These are phyloP conservation scores for Pseudogymnoascus sp. DNA, from an alignment of 2,329 filamentous ascomycete species.

Conservation along the genomic window DNA sequence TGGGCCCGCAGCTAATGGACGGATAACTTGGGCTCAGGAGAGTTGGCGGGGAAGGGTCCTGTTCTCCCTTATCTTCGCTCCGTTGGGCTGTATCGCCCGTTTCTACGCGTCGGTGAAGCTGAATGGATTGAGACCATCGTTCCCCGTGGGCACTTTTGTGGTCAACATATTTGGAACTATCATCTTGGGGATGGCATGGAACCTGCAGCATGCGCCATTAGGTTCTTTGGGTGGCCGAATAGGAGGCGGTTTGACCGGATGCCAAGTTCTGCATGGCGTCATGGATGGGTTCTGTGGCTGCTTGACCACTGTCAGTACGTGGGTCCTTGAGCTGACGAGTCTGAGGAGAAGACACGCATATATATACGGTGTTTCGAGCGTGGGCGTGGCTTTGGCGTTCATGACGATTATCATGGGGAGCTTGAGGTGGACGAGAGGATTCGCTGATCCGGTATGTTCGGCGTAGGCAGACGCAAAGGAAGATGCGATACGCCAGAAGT, in stretches of 20 bases:
- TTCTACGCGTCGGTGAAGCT: constrained; percentile 66
- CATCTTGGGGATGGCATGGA: constrained; percentile 68
- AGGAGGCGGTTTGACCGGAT: constrained; percentile 47
- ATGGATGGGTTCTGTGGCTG: constrained; percentile 63
- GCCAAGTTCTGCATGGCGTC: constrained; percentile 59
- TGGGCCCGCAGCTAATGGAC: constrained; percentile 5
- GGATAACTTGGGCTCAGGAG: constrained; percentile 29
- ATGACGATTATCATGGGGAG: constrained; percentile 69
- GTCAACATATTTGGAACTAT: constrained; percentile 74
- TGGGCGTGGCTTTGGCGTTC: constrained; percentile 49
- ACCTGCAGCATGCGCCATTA: constrained; percentile 61
- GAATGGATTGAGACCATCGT: constrained; percentile 59
- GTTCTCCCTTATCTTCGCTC: constrained; percentile 76
- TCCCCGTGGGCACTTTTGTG: constrained; percentile 79
- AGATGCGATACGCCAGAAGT: background rate
- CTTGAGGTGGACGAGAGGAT: constrained; percentile 60
- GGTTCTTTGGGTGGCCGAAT: constrained; percentile 1
- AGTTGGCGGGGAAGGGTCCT: constrained; percentile 68
- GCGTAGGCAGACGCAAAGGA: background rate
- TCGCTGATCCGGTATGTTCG: constrained; percentile 28
- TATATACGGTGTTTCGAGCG: constrained; percentile 57
- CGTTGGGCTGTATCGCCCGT: constrained; percentile 66
- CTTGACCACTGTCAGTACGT: constrained; percentile 60
- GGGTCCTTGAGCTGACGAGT: constrained; percentile 53
- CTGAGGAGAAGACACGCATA: constrained; percentile 55